A percentile compares a stretch with the other conserved stretches of the same genome.
phyloP scores from a whole-genome alignment of 108 stramenopile genomes.

The Pseudonitzschia multiseries region DNA sequence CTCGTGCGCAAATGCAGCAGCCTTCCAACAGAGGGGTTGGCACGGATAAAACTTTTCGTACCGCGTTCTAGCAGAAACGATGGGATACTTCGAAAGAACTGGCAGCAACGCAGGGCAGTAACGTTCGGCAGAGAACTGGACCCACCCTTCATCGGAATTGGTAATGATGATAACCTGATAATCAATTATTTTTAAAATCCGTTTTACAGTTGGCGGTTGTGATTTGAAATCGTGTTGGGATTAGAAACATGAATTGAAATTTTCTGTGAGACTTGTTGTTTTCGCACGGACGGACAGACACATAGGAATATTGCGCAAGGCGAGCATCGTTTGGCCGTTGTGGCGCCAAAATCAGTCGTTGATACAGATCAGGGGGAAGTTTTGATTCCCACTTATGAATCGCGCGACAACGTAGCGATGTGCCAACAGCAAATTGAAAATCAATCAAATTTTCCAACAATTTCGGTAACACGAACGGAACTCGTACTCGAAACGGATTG shows the following conservation, averaged over 20 bases:
- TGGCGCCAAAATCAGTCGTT: slow-evolving; percentile 19
- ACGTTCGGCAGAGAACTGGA: slow-evolving; percentile 79
- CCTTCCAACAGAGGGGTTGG: slow-evolving; percentile 91
- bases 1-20: slow-evolving; percentile 93
- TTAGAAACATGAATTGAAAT: slow-evolving; percentile 2
- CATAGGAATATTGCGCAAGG: slow-evolving; percentile 12
- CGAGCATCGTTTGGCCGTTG: not conserved
- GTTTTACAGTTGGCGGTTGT: not conserved
- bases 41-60: slow-evolving; percentile 89
- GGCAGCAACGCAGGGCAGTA: slow-evolving; percentile 77
- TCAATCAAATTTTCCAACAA: not conserved
- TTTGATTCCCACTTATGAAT: slow-evolving; percentile 5
- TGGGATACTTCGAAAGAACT: slow-evolving; percentile 62
- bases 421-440: not conserved
- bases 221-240: slow-evolving; percentile 13
- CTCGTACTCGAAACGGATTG: too few species aligned
- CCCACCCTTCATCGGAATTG: slow-evolving; percentile 92
- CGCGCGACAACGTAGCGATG: not conserved
- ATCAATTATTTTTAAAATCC: not conserved
- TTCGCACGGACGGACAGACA: slow-evolving; percentile 11
- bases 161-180: slow-evolving; percentile 85
- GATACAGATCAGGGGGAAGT: too few species aligned
- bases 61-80: slow-evolving; percentile 81
- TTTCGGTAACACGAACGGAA: not conserved
- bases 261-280: slow-evolving; percentile 13